phyloP scores from a whole-genome alignment of 2,329 filamentous ascomycete genomes.

The Cordyceps javanica region DNA sequence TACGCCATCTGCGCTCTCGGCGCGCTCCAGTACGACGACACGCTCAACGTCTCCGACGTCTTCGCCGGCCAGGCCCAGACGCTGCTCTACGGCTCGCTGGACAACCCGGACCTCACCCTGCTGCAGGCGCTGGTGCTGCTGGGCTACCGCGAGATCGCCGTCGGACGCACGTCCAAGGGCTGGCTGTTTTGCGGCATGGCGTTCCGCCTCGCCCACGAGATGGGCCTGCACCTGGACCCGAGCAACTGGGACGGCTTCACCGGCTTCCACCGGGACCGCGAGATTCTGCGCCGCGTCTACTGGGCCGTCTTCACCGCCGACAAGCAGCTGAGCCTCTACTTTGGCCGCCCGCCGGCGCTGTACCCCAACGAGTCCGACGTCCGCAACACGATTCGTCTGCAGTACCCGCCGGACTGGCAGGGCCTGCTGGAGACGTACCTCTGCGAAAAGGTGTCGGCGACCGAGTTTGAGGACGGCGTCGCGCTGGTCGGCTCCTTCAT shows the following conservation, averaged over 20 bases:
- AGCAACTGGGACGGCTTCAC: constrained; percentile 40
- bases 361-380: constrained; percentile 45
- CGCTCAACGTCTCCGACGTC: constrained; percentile 32
- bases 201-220: constrained; percentile 44
- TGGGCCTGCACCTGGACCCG: constrained; percentile 46
- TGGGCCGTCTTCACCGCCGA: constrained; percentile 46
- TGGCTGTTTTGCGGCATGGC: constrained; percentile 49
- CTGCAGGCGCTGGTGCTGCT: constrained; percentile 39
- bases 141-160: constrained; percentile 41
- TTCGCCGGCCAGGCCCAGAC: constrained; percentile 40
- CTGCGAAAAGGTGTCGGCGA: constrained; percentile 35
- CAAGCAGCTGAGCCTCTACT: constrained; percentile 45
- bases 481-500: constrained; percentile 39
- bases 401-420: constrained; percentile 44
- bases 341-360: constrained; percentile 43
- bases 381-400: constrained; percentile 40
- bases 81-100: constrained; percentile 38
- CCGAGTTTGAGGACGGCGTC: constrained; percentile 40
- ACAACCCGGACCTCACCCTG: constrained; percentile 40
- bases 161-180: constrained; percentile 41
- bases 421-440: constrained; percentile 42
- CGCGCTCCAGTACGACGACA: constrained; percentile 39
- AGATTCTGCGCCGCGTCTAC: constrained; percentile 42
- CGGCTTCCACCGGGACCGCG: constrained; percentile 35
- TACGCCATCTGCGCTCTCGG: constrained; percentile 44